A percentile compares a stretch with the other conserved stretches of the same genome.
Evolutionary conservation across 805 yeast species (phyloP).

Genomic region (Candida quercuum): DNA sequence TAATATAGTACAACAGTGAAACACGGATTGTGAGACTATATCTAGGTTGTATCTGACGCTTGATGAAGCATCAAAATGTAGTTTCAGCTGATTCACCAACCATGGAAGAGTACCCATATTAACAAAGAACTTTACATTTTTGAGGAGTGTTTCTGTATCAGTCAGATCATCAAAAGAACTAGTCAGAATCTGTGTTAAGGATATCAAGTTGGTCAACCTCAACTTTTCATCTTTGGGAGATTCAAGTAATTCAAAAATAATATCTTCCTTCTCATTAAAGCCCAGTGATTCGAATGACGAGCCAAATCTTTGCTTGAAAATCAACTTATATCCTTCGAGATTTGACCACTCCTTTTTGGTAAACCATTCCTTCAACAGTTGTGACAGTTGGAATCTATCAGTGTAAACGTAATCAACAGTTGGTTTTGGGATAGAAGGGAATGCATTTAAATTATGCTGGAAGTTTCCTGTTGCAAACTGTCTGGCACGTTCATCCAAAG

Average conservation of each 20-base stretch:
- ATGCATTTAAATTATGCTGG: slow-evolving; percentile 12
- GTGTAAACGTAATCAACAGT: slow-evolving; percentile 37
- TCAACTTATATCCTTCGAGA: slow-evolving; percentile 1
- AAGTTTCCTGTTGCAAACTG: slow-evolving; percentile 20
- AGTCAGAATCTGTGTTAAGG: no score
- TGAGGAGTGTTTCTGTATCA: slow-evolving; percentile 4
- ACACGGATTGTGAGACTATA: slow-evolving; percentile 9
- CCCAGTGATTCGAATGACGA: slow-evolving; percentile 9
- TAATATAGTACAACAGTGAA: slow-evolving; percentile 11
- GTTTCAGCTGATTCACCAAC: slow-evolving; percentile 3
- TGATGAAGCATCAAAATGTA: slow-evolving; percentile 6
- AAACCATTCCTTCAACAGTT: slow-evolving; percentile 47
- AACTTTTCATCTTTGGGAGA: background rate
- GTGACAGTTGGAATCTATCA: slow-evolving; percentile 30
- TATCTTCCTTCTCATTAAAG: slow-evolving; percentile 12
- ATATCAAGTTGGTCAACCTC: slow-evolving; percentile 1
- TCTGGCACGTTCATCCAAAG: slow-evolving; percentile 30
- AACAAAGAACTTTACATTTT: slow-evolving; percentile 8
- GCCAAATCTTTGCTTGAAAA: slow-evolving; percentile 7
- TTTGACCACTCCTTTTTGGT: slow-evolving; percentile 23
- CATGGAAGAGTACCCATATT: slow-evolving; percentile 5
- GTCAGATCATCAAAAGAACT: no score
- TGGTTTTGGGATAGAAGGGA: slow-evolving; percentile 32
- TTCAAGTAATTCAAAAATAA: slow-evolving; percentile 8
- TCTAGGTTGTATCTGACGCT: slow-evolving; percentile 3